Percentiles rank a stretch among this genome's conserved stretches.
These are phyloP conservation scores for Aspergillus niger DNA, from an alignment of 2,329 filamentous ascomycete genomes.

Conservation along the genomic window DNA sequence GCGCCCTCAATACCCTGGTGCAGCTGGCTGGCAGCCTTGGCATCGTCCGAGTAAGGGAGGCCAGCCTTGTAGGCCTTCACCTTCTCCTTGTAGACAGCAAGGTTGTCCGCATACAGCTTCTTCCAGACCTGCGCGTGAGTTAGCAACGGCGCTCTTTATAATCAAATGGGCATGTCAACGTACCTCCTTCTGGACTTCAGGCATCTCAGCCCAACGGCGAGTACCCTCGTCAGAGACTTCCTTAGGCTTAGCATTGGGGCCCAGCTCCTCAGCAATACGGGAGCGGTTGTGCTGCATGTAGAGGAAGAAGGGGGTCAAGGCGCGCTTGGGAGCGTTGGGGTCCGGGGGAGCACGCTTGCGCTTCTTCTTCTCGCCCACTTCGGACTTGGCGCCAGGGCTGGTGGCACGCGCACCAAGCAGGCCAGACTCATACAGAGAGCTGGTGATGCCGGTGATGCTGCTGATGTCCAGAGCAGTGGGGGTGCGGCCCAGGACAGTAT, in stretches of 20 bases:
- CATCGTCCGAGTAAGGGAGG: constrained; percentile 47
- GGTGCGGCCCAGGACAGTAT: constrained; percentile 72
- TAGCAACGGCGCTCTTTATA: constrained; percentile 4
- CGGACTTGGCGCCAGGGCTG: constrained; percentile 43
- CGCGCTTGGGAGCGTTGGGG: constrained; percentile 91
- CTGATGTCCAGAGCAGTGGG: constrained; percentile 50
- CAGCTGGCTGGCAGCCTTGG: constrained; percentile 45
- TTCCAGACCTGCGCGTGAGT: constrained; percentile 52
- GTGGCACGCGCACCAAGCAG: constrained; percentile 42
- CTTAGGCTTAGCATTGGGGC: constrained; percentile 74
- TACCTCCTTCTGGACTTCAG: constrained; percentile 69
- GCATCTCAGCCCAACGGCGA: constrained; percentile 80
- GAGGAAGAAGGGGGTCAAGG: constrained; percentile 90
- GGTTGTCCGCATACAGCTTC: constrained; percentile 59
- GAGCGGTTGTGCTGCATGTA: constrained; percentile 87
- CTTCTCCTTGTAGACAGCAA: constrained; percentile 59
- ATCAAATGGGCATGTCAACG: constrained; percentile 22
- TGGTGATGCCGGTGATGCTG: constrained; percentile 41
- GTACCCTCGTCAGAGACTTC: constrained; percentile 87
- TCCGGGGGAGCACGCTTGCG: constrained; percentile 85
- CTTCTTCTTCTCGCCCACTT: constrained; percentile 75
- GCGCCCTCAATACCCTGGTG: constrained; percentile 45
- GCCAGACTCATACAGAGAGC: constrained; percentile 48
- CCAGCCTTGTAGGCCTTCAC: constrained; percentile 59
- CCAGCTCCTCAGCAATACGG: constrained; percentile 78